A percentile compares a stretch with the other conserved stretches of the same genome.
phyloP scores from a whole-genome alignment of 306 rosid species.

The Medicago arabica region DNA sequence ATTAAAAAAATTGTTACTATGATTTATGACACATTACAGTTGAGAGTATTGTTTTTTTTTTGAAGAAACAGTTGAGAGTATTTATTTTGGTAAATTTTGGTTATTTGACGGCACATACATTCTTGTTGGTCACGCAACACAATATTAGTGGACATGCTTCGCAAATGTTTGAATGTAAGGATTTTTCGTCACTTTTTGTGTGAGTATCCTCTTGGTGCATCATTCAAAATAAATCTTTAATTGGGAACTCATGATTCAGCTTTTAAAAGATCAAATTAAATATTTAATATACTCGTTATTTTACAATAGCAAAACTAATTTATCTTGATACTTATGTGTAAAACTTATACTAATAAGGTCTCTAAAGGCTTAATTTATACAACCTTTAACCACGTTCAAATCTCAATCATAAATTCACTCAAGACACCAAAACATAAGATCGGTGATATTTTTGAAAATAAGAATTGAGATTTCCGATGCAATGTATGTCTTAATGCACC shows the following conservation, averaged over 20 bases:
- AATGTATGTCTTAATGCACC: not conserved
- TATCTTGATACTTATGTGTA: too few species aligned
- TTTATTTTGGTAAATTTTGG: not conserved
- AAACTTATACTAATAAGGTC: too few species aligned
- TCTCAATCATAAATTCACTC: too few species aligned
- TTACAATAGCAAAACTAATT: not conserved
- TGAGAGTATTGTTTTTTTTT: too few species aligned
- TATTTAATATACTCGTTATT: too few species aligned
- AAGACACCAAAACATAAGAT: too few species aligned
- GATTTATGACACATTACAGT: not conserved
- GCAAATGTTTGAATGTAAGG: not conserved
- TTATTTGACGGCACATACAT: not conserved
- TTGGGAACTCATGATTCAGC: too few species aligned
- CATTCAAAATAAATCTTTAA: not conserved
- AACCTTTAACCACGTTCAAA: too few species aligned
- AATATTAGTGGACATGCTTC: not conserved
- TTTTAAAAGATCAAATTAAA: too few species aligned
- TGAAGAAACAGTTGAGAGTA: too few species aligned
- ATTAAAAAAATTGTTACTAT: not conserved
- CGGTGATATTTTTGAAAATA: too few species aligned
- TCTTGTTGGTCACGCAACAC: conserved; percentile 24
- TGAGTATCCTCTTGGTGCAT: not conserved
- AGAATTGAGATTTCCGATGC: not conserved
- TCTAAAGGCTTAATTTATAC: too few species aligned
- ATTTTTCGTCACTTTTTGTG: not conserved